Percentiles rank a stretch among this genome's conserved stretches.
phyloP scores from a whole-genome alignment of 768 basidiomycete genomes.

The Trametes sanguinea region DNA sequence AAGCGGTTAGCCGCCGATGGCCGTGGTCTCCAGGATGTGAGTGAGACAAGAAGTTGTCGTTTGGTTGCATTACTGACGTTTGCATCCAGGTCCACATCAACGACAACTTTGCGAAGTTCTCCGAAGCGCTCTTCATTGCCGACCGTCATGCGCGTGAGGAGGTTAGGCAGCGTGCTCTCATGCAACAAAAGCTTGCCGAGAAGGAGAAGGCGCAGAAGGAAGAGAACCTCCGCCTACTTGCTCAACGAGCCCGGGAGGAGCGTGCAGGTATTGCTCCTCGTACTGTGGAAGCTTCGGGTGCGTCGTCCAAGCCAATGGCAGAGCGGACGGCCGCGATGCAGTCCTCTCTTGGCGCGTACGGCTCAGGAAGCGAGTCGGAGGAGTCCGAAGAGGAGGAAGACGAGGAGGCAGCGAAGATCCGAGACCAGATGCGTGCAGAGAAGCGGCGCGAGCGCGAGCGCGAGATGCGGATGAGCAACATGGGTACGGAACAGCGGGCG shows the following conservation, averaged over 20 bases:
- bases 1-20: constrained; percentile 98
- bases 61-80: neutral
- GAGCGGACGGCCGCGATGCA: constrained; percentile 72
- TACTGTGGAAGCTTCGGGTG: constrained; percentile 19
- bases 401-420: constrained; percentile 80
- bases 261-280: constrained; percentile 70
- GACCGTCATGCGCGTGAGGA: constrained; percentile 98
- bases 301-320: constrained; percentile 56
- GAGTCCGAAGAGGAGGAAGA: constrained; percentile 60
- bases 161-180: constrained; percentile 91
- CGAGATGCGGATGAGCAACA: constrained; percentile 98
- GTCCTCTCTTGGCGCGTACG: constrained; percentile 81
- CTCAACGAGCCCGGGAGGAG: constrained; percentile 94
- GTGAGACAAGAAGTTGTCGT: constrained; percentile 32
- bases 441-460: constrained; percentile 93
- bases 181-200: constrained; percentile 98
- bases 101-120: constrained; percentile 99
- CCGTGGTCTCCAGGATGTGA: constrained; percentile 95
- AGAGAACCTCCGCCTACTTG: constrained; percentile 90
- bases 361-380: constrained; percentile 70
- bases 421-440: constrained; percentile 89
- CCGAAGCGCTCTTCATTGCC: constrained; percentile 92
- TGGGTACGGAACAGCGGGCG: constrained; percentile 96
- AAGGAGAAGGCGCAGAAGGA: constrained; percentile 96
- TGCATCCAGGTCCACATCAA: constrained; percentile 86